Conservation (phyloP, 2,329 filamentous ascomycete species). For the Blastomyces percursus region DNA sequence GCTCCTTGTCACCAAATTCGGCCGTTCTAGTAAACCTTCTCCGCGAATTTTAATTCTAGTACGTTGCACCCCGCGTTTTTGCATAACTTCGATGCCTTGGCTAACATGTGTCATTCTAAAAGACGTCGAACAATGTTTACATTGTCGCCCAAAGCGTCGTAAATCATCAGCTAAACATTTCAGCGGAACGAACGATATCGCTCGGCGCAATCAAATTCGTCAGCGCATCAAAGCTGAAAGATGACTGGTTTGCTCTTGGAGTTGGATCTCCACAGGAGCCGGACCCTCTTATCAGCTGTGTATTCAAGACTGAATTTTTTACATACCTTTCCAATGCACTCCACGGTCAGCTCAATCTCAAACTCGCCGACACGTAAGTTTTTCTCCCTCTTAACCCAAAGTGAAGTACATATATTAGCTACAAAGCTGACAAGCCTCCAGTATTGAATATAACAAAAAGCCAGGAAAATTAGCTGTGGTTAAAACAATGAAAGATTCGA, state of each 20-base stretch:
- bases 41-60: constrained; percentile 69
- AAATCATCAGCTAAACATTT: constrained; percentile 70
- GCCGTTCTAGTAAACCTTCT: constrained; percentile 86
- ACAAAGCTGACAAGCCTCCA: constrained; percentile 18
- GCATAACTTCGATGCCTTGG: neutral
- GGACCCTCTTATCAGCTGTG: constrained; percentile 84
- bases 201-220: constrained; percentile 83
- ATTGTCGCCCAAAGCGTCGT: constrained; percentile 74
- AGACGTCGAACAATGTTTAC: constrained; percentile 75
- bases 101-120: constrained; percentile 13
- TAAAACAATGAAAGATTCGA: constrained; percentile 82
- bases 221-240: constrained; percentile 65
- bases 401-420: constrained; percentile 14
- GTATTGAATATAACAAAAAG: constrained; percentile 94
- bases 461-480: constrained; percentile 81
- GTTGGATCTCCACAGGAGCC: constrained; percentile 83
- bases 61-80: constrained; percentile 18
- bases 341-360: constrained; percentile 68
- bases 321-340: constrained; percentile 76
- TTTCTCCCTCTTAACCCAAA: constrained; percentile 13
- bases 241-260: constrained; percentile 95
- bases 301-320: constrained; percentile 96
- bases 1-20: constrained; percentile 84
- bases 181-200: constrained; percentile 69
- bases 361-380: constrained; percentile 58